Conservation (phyloP, 2,329 filamentous ascomycete genomes). For the Daldinia eschscholtzii region DNA sequence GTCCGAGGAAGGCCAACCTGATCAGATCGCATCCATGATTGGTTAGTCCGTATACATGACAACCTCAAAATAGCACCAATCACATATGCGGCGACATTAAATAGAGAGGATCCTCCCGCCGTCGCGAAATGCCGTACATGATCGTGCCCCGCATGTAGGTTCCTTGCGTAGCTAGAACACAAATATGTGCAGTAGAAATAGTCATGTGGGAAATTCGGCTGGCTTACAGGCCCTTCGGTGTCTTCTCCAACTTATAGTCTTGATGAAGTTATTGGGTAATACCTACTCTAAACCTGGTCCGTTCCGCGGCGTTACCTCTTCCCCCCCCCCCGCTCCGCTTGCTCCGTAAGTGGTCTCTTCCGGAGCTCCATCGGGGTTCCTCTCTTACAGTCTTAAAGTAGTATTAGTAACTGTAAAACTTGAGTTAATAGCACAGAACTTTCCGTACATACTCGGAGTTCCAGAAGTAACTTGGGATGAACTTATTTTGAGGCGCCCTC, state of each 20-base stretch:
- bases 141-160: conserved; percentile 20
- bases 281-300: background rate
- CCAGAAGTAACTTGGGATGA: background rate
- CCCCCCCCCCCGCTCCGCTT: background rate
- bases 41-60: background rate
- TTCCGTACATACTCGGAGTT: background rate
- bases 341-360: background rate
- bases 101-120: background rate
- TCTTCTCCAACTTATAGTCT: conserved; percentile 7
- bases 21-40: background rate
- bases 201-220: conserved; percentile 30
- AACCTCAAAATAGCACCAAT: conserved; percentile 5
- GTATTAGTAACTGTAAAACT: background rate
- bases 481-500: background rate
- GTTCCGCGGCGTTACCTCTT: background rate
- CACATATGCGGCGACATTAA: background rate
- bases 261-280: background rate
- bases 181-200: conserved; percentile 17
- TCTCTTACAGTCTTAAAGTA: background rate
- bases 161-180: conserved; percentile 5
- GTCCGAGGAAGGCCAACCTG: conserved; percentile 25
- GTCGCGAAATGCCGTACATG: background rate
- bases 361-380: background rate
- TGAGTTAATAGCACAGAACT: background rate
- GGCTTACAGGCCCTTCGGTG: background rate